Percentiles rank a stretch among this genome's conserved stretches.
These are phyloP conservation scores for Gremmenia infestans DNA, from an alignment of 2,329 filamentous ascomycete species.

Conservation along the genomic window DNA sequence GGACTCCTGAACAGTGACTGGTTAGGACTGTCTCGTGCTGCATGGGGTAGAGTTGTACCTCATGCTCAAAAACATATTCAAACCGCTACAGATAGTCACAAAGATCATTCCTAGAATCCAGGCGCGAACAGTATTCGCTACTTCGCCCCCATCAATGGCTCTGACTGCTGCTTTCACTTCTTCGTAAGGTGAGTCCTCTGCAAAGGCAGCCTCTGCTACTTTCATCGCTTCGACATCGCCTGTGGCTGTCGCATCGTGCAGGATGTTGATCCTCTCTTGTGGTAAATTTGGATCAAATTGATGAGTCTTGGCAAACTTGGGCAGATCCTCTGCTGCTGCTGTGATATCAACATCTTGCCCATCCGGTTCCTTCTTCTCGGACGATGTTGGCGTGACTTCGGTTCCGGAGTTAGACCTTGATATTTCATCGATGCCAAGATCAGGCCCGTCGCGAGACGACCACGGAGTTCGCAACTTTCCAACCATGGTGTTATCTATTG, in stretches of 20 bases:
- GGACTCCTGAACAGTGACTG: constrained; percentile 1
- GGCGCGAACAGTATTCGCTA: constrained; percentile 60
- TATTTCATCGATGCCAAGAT: not conserved
- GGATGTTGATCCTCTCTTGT: constrained; percentile 16
- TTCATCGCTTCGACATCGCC: constrained; percentile 32
- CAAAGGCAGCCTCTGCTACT: constrained; percentile 35
- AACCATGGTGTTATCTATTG: not conserved
- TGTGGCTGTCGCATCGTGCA: constrained; percentile 15
- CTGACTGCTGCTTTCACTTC: constrained; percentile 53
- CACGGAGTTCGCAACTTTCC: not conserved
- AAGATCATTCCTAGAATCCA: constrained; percentile 54
- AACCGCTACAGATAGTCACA: constrained; percentile 13
- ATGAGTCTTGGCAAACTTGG: constrained; percentile 18
- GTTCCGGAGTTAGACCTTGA: not conserved
- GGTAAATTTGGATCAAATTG: constrained; percentile 25
- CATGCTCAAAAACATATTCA: constrained; percentile 24
- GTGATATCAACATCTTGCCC: not conserved
- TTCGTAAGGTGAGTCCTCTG: constrained; percentile 59
- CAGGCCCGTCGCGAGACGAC: not conserved
- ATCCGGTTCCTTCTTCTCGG: constrained; percentile 6
- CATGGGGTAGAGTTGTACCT: not conserved
- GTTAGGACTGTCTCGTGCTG: not conserved
- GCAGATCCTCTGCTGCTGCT: constrained; percentile 8
- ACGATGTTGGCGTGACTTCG: not conserved
- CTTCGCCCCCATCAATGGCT: constrained; percentile 58